Evolutionary conservation across 805 yeast genomes (phyloP).

Genomic region (Lipomyces yamanashiensis): DNA sequence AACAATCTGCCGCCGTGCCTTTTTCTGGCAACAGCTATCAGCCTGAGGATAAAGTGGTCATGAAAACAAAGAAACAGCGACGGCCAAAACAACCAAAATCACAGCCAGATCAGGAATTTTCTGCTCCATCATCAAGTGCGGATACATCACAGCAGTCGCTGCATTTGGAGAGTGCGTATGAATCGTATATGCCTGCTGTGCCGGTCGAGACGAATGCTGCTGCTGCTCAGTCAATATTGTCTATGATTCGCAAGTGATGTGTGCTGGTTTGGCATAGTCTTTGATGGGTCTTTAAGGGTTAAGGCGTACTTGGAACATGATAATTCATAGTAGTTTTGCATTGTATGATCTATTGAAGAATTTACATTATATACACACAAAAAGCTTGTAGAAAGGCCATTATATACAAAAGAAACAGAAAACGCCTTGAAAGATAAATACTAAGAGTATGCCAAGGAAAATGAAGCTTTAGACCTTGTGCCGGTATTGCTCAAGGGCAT

Average conservation of each 20-base stretch:
- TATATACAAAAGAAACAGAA: neutral
- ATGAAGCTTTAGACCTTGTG: slow-evolving; percentile 18
- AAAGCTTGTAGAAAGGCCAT: neutral
- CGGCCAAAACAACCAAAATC: slow-evolving; percentile 4
- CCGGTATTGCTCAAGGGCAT: slow-evolving; percentile 29
- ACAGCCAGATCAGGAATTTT: neutral
- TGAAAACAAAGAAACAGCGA: slow-evolving; percentile 3
- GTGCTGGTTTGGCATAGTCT: neutral
- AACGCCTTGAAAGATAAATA: neutral
- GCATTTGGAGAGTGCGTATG: neutral
- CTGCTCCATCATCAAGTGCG: neutral
- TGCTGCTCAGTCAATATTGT: slow-evolving; percentile 27
- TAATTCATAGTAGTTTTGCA: neutral
- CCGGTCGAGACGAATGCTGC: neutral
- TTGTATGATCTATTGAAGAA: neutral
- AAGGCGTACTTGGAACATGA: neutral
- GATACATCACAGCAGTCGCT: neutral
- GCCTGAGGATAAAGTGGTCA: neutral
- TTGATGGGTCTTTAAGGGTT: neutral
- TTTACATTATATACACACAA: neutral
- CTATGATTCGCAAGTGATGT: slow-evolving; percentile 15
- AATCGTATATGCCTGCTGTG: neutral
- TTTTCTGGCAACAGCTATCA: neutral
- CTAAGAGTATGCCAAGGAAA: neutral
- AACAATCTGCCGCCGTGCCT: neutral